A percentile compares a stretch with the other conserved stretches of the same genome.
phyloP scores from a whole-genome alignment of 805 yeast species.

The Candida gorgasii region DNA sequence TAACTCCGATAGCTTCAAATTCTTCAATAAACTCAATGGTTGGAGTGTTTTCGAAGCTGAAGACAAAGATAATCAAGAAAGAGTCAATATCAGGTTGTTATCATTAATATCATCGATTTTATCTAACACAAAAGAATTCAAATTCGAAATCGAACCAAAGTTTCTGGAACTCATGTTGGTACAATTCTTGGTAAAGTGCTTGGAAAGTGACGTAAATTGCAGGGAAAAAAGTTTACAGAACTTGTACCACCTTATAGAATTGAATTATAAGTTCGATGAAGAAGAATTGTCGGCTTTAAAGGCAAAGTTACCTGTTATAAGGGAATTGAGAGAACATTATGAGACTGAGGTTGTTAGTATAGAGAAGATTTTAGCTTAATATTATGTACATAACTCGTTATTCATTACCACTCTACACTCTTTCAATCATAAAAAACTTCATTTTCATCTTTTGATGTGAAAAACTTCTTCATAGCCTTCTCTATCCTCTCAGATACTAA shows the following conservation, averaged over 20 bases:
- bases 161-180: conserved; percentile 39
- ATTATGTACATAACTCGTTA: too few species aligned
- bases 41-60: conserved; percentile 49
- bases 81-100: conserved; percentile 52
- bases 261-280: conserved; percentile 45
- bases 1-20: conserved; percentile 52
- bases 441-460: conserved; percentile 52
- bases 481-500: conserved; percentile 54
- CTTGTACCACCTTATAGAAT: conserved; percentile 44
- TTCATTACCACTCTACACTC: background rate
- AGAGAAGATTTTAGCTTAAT: conserved; percentile 22
- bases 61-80: conserved; percentile 33
- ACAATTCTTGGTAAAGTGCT: conserved; percentile 29
- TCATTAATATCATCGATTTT: conserved; percentile 61
- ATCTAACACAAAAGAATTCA: conserved; percentile 45
- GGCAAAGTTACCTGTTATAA: conserved; percentile 25
- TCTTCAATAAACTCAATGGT: conserved; percentile 61
- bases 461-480: conserved; percentile 45
- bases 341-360: conserved; percentile 54
- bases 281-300: conserved; percentile 43
- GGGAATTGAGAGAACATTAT: conserved; percentile 46
- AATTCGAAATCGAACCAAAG: conserved; percentile 38
- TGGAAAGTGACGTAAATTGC: conserved; percentile 47
- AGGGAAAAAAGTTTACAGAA: conserved; percentile 59
- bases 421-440: conserved; percentile 28